phyloP scores from a whole-genome alignment of 169 alveolate species.

The Neospora caninum region DNA sequence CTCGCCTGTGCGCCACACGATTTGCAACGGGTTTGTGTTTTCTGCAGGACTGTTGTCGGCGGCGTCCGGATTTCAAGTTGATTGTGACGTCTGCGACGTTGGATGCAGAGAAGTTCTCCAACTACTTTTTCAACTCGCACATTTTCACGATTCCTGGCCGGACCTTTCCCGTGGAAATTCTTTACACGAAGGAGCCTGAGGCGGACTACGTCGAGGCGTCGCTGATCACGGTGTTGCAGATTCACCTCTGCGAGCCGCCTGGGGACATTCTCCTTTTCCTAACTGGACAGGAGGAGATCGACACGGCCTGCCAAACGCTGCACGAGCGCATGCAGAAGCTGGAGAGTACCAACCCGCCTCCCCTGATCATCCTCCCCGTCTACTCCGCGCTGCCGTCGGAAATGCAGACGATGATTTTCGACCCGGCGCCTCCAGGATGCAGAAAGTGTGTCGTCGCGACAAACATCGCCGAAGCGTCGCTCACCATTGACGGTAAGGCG shows the following conservation, averaged over 20 bases:
- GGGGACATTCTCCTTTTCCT: constrained; percentile 99
- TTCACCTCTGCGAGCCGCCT: constrained; percentile 96
- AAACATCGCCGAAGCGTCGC: constrained; percentile 99
- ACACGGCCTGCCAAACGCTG: constrained; percentile 97
- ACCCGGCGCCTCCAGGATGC: constrained; percentile 98
- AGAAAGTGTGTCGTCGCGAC: constrained; percentile 99
- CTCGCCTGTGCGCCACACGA: too few relatives aligned
- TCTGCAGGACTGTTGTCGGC: constrained; percentile 86
- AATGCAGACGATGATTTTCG: constrained; percentile 96
- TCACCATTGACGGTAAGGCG: constrained; percentile 97
- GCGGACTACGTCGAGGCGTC: constrained; percentile 98
- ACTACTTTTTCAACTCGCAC: constrained; percentile 95
- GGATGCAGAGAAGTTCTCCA: constrained; percentile 96
- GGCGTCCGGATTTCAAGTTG: constrained; percentile 94
- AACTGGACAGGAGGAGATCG: constrained; percentile 99
- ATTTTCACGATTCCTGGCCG: constrained; percentile 99
- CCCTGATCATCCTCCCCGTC: constrained; percentile 95
- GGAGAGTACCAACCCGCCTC: constrained; percentile 96
- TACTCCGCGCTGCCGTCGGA: constrained; percentile 98
- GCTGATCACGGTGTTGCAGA: constrained; percentile 95
- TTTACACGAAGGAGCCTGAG: constrained; percentile 97
- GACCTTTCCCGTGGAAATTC: constrained; percentile 95
- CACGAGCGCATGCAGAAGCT: constrained; percentile 89
- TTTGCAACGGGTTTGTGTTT: neutral
- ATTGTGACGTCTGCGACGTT: constrained; percentile 99